phyloP scores from a whole-genome alignment of 192 early-diverging fungal genomes.

The Kickxella alabastrina region DNA sequence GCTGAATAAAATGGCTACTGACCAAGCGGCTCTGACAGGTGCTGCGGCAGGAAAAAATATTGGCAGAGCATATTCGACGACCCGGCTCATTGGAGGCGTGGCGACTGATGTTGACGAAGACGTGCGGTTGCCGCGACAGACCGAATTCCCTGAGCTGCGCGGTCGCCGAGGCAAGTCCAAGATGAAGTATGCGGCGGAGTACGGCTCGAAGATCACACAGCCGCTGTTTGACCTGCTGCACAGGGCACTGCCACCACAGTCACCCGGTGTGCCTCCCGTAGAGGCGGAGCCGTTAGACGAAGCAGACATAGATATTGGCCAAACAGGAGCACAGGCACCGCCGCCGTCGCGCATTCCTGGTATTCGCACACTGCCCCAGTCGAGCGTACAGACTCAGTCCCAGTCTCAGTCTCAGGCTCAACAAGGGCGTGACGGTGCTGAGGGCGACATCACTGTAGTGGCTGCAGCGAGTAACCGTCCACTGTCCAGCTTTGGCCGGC shows the following conservation, averaged over 20 bases:
- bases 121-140: conserved; percentile 22
- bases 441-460: conserved; percentile 3
- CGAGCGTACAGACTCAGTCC: too few relatives aligned
- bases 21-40: neutral
- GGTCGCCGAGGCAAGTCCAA: conserved; percentile 19
- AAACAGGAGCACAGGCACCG: neutral
- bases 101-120: conserved; percentile 32
- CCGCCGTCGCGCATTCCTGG: conserved; percentile 43
- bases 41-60: too few relatives aligned
- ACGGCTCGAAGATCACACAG: conserved; percentile 16
- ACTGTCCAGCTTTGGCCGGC: conserved; percentile 37
- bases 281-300: too few relatives aligned
- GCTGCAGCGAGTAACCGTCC: conserved; percentile 9
- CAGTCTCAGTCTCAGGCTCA: too few relatives aligned
- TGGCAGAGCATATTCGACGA: conserved; percentile 17
- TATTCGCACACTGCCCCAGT: conserved; percentile 10
- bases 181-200: conserved; percentile 9
- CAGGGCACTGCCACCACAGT: neutral
- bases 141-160: conserved; percentile 42
- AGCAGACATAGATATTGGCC: too few relatives aligned
- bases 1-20: too few relatives aligned
- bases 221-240: conserved; percentile 41
- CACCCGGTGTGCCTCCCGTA: conserved; percentile 1
- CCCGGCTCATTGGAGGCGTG: conserved; percentile 35
- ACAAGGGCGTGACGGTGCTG: too few relatives aligned